These are phyloP conservation scores for Chlorella vulgaris DNA, from an alignment of 139 green algal genomes.

Conservation along the genomic window DNA sequence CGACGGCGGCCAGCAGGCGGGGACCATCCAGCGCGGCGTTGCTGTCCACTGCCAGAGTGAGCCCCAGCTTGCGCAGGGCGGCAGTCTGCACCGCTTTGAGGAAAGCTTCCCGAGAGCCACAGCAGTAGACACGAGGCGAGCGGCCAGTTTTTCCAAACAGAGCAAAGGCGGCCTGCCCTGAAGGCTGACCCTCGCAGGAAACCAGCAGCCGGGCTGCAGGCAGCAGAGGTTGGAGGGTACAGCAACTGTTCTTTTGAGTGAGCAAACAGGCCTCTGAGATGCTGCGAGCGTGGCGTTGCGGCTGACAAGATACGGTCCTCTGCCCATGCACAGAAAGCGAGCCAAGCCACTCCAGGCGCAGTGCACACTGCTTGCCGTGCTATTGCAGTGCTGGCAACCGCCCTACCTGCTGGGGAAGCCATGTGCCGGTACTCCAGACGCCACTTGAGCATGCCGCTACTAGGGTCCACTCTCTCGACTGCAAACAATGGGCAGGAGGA, in stretches of 20 bases:
- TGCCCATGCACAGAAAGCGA: neutral
- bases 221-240: neutral
- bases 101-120: conserved; percentile 38
- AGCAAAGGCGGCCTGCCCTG: conserved; percentile 51
- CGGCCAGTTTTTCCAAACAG: conserved; percentile 52
- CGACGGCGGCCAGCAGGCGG: conserved; percentile 37
- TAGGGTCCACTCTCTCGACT: conserved; percentile 61
- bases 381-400: neutral
- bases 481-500: conserved; percentile 21
- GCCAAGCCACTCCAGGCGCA: neutral
- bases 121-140: conserved; percentile 56
- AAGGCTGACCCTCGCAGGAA: conserved; percentile 20
- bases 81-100: conserved; percentile 28
- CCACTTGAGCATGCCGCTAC: conserved; percentile 46
- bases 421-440: conserved; percentile 55
- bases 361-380: too few relatives aligned
- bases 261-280: too few relatives aligned
- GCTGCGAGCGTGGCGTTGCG: too few relatives aligned
- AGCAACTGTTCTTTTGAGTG: too few relatives aligned
- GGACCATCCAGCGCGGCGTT: conserved; percentile 9
- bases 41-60: conserved; percentile 38
- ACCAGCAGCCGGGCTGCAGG: conserved; percentile 20
- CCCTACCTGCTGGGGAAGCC: conserved; percentile 46
- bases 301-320: too few relatives aligned
- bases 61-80: conserved; percentile 42